Percentiles rank a stretch among this genome's conserved stretches.
These are phyloP conservation scores for Pythium guiyangense DNA, from an alignment of 352 stramenopile species.

Conservation along the genomic window DNA sequence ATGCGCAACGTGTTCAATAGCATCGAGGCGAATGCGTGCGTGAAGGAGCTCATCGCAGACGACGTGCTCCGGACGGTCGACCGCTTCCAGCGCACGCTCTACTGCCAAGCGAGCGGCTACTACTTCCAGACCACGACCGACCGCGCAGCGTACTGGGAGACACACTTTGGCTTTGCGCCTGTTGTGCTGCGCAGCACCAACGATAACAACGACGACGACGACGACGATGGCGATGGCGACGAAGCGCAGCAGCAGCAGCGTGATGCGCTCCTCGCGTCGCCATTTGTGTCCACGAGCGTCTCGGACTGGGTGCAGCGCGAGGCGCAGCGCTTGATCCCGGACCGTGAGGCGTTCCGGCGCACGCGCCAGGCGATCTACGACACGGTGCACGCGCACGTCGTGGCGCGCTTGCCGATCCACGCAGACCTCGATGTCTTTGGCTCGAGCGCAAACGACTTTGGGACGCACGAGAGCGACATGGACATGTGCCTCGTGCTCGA, in stretches of 20 bases:
- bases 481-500: conserved; percentile 91
- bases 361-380: conserved; percentile 70
- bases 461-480: conserved; percentile 88
- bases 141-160: conserved; percentile 48
- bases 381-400: conserved; percentile 49
- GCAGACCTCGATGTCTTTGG: conserved; percentile 91
- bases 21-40: conserved; percentile 57
- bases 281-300: conserved; percentile 39
- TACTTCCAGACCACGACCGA: conserved; percentile 52
- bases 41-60: conserved; percentile 54
- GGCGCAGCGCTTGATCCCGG: conserved; percentile 52
- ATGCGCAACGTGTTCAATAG: conserved; percentile 68
- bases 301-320: conserved; percentile 48
- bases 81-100: conserved; percentile 55
- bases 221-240: too few relatives aligned
- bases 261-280: conserved; percentile 20
- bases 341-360: conserved; percentile 52
- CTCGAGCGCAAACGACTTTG: conserved; percentile 97
- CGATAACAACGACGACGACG: too few relatives aligned
- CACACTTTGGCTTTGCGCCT: conserved; percentile 63
- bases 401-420: conserved; percentile 45
- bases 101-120: conserved; percentile 69
- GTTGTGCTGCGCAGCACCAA: too few relatives aligned
- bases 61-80: conserved; percentile 52
- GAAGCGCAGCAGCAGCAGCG: conserved; percentile 16